Percentiles rank a stretch among this genome's conserved stretches.
Conservation (phyloP, 345 rosid species). For the Eucalyptus erythrocorys region DNA sequence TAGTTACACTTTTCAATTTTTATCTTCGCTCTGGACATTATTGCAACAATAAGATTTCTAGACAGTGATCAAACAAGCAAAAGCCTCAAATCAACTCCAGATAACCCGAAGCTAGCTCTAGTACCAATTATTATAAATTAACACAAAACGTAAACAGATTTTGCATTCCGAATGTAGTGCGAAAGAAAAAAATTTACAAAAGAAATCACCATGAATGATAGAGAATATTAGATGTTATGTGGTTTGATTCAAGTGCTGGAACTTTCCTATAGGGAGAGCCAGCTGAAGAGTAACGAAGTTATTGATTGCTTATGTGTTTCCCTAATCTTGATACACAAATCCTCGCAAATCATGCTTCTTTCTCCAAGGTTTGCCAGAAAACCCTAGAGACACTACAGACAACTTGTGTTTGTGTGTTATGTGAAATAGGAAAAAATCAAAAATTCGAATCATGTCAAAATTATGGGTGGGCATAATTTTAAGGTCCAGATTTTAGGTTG, state of each 20-base stretch:
- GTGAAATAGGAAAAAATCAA: not conserved
- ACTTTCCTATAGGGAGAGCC: not conserved
- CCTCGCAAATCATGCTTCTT: not conserved
- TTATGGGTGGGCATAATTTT: too few species aligned
- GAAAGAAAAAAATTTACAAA: too few species aligned
- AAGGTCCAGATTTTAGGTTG: not conserved
- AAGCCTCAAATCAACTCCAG: not conserved
- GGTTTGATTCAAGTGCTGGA: not conserved
- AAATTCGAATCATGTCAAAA: too few species aligned
- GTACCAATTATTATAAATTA: not conserved
- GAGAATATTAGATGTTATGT: too few species aligned
- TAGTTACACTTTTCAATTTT: too few species aligned
- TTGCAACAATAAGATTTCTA: too few species aligned
- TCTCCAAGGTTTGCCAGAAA: not conserved
- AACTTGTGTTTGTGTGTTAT: not conserved
- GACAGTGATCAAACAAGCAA: not conserved
- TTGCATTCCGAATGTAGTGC: not conserved
- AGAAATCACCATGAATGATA: not conserved
- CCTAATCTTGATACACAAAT: not conserved
- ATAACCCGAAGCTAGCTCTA: not conserved
- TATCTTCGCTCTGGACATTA: too few species aligned
- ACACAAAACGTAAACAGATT: not conserved
- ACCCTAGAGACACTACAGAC: not conserved
- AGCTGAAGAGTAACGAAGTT: not conserved
- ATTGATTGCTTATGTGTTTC: not conserved